phyloP scores from a whole-genome alignment of 306 rosid species.

The Prunus mira region DNA sequence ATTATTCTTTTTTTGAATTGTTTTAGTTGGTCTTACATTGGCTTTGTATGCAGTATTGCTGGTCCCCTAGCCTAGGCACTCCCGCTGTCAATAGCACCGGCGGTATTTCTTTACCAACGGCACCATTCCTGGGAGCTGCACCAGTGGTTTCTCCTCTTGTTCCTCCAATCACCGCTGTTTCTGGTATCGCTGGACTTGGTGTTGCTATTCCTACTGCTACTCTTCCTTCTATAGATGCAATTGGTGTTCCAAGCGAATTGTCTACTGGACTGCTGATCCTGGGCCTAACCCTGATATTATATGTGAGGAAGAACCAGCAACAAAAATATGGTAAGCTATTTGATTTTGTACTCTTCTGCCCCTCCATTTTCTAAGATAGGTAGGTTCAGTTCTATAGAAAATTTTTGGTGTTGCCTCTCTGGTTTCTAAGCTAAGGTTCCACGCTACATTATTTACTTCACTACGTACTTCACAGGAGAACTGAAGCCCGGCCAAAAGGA shows the following conservation, averaged over 20 bases:
- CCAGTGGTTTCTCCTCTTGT: slow-evolving; percentile 36
- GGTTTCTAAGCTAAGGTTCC: too few relatives aligned
- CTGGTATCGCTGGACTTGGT: slow-evolving; percentile 54
- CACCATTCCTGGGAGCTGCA: slow-evolving; percentile 39
- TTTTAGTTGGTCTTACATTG: slow-evolving; percentile 24
- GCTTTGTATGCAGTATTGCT: slow-evolving; percentile 48
- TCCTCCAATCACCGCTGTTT: slow-evolving; percentile 46
- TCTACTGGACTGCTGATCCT: too few relatives aligned
- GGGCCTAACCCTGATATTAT: too few relatives aligned
- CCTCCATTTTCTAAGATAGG: too few relatives aligned
- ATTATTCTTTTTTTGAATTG: slow-evolving; percentile 15
- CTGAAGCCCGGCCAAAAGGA: too few relatives aligned
- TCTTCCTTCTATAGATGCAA: slow-evolving; percentile 49
- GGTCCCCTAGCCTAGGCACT: slow-evolving; percentile 48
- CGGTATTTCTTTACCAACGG: slow-evolving; percentile 44
- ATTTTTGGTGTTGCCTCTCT: too few relatives aligned
- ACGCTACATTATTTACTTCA: too few relatives aligned
- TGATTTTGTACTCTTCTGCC: too few relatives aligned
- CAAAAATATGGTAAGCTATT: too few relatives aligned
- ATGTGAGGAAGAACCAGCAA: too few relatives aligned
- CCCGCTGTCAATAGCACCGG: slow-evolving; percentile 51
- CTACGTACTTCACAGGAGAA: too few relatives aligned
- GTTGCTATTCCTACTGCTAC: slow-evolving; percentile 42
- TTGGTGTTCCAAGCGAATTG: slow-evolving; percentile 77
- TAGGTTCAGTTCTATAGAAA: too few relatives aligned